Evolutionary conservation across 352 stramenopile genomes (phyloP).

Genomic region (Globisporangium spinosum): DNA sequence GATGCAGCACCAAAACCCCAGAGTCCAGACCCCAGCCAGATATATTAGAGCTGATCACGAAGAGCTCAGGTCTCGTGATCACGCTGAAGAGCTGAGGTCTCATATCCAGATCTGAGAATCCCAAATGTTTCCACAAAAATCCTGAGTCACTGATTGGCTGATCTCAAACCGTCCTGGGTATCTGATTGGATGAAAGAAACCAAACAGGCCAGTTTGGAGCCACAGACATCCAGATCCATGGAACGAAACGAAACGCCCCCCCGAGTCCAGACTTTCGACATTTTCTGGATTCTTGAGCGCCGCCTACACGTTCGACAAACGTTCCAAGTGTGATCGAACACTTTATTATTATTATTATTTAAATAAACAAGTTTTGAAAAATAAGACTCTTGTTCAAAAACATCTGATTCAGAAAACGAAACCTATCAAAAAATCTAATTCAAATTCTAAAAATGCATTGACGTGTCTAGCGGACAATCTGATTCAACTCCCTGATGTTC

Average conservation of each 20-base stretch:
- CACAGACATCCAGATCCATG: background rate
- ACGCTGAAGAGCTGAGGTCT: too few relatives aligned
- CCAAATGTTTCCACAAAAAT: background rate
- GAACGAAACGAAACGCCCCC: background rate
- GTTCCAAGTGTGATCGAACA: too few relatives aligned
- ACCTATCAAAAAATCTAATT: too few relatives aligned
- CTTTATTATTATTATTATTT: too few relatives aligned
- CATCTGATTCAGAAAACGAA: too few relatives aligned
- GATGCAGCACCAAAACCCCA: background rate
- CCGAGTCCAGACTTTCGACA: background rate
- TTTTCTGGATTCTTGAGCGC: background rate
- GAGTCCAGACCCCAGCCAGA: background rate
- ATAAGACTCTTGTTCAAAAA: too few relatives aligned
- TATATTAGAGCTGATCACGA: background rate
- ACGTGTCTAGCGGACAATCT: too few relatives aligned
- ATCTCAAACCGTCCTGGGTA: background rate
- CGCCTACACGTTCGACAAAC: too few relatives aligned
- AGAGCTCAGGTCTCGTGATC: background rate
- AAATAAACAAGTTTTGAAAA: too few relatives aligned
- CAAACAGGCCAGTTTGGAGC: background rate
- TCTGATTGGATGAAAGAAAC: background rate
- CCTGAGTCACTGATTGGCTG: slow-evolving; percentile 7
- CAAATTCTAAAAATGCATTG: too few relatives aligned
- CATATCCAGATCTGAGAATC: background rate
- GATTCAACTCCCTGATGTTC: too few relatives aligned